Evolutionary conservation across 352 stramenopile genomes (phyloP).

Genomic region (Lagenidium giganteum): DNA sequence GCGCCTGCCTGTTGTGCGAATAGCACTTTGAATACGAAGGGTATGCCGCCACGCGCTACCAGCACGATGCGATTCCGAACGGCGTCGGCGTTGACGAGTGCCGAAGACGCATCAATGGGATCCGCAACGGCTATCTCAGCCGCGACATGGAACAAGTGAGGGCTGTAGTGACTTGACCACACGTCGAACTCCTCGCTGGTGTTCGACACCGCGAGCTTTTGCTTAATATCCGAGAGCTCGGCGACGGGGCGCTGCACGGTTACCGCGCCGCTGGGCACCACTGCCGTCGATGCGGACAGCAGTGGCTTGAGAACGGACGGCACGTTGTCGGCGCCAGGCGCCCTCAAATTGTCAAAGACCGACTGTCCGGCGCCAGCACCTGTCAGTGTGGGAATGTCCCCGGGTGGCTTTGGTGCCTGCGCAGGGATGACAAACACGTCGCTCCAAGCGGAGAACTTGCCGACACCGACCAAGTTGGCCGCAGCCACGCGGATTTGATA

Average conservation of each 20-base stretch:
- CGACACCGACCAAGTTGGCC: slow-evolving; percentile 54
- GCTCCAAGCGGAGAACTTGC: too few relatives aligned
- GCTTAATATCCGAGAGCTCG: slow-evolving; percentile 53
- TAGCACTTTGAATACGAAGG: slow-evolving; percentile 66
- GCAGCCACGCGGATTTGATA: slow-evolving; percentile 63
- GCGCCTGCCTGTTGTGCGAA: slow-evolving; percentile 61
- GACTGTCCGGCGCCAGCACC: slow-evolving; percentile 44
- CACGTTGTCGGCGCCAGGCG: too few relatives aligned
- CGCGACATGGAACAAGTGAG: slow-evolving; percentile 57
- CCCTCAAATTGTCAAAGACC: too few relatives aligned
- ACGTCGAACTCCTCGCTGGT: slow-evolving; percentile 33
- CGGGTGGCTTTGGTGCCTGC: too few relatives aligned
- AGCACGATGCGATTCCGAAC: slow-evolving; percentile 60
- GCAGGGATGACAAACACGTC: too few relatives aligned
- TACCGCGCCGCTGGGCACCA: too few relatives aligned
- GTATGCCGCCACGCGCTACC: slow-evolving; percentile 37
- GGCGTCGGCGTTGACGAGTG: slow-evolving; percentile 38
- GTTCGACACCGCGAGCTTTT: slow-evolving; percentile 28
- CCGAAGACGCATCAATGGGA: slow-evolving; percentile 42
- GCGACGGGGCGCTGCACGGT: slow-evolving; percentile 14
- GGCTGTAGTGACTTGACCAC: slow-evolving; percentile 67
- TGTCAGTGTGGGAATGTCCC: slow-evolving; percentile 30
- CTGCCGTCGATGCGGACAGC: too few relatives aligned
- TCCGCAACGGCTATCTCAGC: slow-evolving; percentile 61
- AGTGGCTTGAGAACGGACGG: too few relatives aligned